Evolutionary conservation across 495 filamentous ascomycete genomes (phyloP).

Genomic region (Chlorociboria aeruginascens): DNA sequence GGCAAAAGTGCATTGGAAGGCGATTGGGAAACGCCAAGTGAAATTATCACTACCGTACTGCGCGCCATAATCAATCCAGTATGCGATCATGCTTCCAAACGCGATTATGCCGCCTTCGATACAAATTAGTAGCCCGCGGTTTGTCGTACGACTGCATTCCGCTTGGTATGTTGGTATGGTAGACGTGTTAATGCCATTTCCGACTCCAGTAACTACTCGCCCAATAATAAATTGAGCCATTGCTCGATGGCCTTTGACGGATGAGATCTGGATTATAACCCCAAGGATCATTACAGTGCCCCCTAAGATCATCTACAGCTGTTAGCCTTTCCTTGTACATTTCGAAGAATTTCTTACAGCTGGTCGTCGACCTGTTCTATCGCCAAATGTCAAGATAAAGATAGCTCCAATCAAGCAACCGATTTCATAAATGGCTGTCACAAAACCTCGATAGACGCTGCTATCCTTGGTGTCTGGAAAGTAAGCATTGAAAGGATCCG

Average conservation of each 20-base stretch:
- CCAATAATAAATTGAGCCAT: constrained; percentile 65
- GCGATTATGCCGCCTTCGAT: constrained; percentile 74
- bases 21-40: constrained; percentile 72
- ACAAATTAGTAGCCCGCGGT: constrained; percentile 73
- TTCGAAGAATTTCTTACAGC: constrained; percentile 23
- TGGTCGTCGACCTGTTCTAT: constrained; percentile 51
- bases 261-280: constrained; percentile 54
- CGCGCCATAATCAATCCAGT: constrained; percentile 75
- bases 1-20: constrained; percentile 69
- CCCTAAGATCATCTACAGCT: constrained; percentile 41
- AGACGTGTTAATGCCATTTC: constrained; percentile 67
- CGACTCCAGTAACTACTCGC: constrained; percentile 60
- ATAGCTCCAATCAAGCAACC: constrained; percentile 68
- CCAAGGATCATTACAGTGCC: constrained; percentile 62
- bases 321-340: constrained; percentile 4
- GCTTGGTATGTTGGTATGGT: constrained; percentile 77
- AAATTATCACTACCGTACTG: constrained; percentile 53
- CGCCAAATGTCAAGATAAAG: constrained; percentile 55
- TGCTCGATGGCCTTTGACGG: constrained; percentile 28
- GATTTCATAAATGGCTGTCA: constrained; percentile 77
- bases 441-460: constrained; percentile 63
- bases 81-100: constrained; percentile 65
- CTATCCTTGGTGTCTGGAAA: constrained; percentile 51
- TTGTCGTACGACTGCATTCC: constrained; percentile 61
- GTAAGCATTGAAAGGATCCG: constrained; percentile 53